Base-by-base conservation (phyloP, 2,329 filamentous ascomycete genomes). In the Hymenoscyphus salicellus region DNA sequence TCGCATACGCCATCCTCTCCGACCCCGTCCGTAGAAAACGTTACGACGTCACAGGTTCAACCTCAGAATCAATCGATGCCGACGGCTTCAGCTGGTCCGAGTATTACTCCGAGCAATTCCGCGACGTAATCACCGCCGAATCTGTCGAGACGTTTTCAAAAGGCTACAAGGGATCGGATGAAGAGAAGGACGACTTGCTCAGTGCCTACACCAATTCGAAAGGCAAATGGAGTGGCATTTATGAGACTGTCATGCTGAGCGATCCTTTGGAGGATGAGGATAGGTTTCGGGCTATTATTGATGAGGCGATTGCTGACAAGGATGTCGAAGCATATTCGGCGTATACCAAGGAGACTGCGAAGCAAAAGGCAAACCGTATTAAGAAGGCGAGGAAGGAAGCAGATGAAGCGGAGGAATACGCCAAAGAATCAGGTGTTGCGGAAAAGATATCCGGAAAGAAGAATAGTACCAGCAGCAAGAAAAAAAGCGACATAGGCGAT, bases 1-100 rank as follows among this genome's bases (percentile, higher is more conserved):
- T 97, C 73, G 94, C 95, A 61, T 97, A 98, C 75, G 94, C 93
- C 38, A 86, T 99, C 59, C 90, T 99, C 41, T 97, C 92, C 36
- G 92, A 97, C 71, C 83, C 89, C 26, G 82, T 83, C 23, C 87
- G 95, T 61, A 90, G 95, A 70, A 87, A 88, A 71, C 90, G 92
- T 65, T 99, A 97, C 80, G 94, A 99, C 75, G 83, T 85, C 61
- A 98, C 94, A 0, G 95, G 95, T 62, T 95, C 90, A 63, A 98
- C 93, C 0, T 87, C 91, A 11, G 93, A 97, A 75, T 89, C 87
- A 8, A 85, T 96, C 26, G 84, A 89, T 36, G 89, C 92, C 75
- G 88, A 91, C 65, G 90, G 89, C 66, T 99, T 98, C 79, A 86
- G 92, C 81, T 99, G 95, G 95, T 83, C 86, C 62, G 89, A 91